These are phyloP conservation scores for Elsinoe fawcettii DNA, from an alignment of 2,329 filamentous ascomycete genomes.

Conservation along the genomic window DNA sequence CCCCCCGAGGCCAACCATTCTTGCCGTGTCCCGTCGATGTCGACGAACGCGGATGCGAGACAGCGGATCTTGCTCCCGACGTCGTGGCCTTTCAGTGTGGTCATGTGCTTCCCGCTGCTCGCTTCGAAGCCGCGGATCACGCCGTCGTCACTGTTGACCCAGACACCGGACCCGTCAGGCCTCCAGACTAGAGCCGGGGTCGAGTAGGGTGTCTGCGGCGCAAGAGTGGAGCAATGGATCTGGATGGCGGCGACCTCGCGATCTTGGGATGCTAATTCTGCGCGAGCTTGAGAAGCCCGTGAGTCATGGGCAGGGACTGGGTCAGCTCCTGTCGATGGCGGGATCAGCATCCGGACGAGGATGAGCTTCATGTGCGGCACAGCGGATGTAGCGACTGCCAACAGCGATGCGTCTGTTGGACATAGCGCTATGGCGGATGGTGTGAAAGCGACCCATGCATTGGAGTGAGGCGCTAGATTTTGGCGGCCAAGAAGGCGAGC, in stretches of 20 bases:
- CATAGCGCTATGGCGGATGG: constrained; percentile 50
- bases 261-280: constrained; percentile 45
- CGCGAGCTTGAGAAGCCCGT: constrained; percentile 44
- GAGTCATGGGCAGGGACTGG: neutral
- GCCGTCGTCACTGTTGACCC: constrained; percentile 59
- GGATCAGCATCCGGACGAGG: constrained; percentile 50
- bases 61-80: constrained; percentile 51
- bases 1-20: constrained; percentile 56
- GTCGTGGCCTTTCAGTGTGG: constrained; percentile 48
- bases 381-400: constrained; percentile 54
- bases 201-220: constrained; percentile 57
- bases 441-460: constrained; percentile 57
- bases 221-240: constrained; percentile 51
- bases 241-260: constrained; percentile 53
- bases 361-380: constrained; percentile 57
- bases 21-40: constrained; percentile 26
- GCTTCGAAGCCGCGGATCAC: constrained; percentile 53
- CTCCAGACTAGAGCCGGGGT: constrained; percentile 56
- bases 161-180: constrained; percentile 53
- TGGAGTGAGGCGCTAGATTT: constrained; percentile 55
- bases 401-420: constrained; percentile 46
- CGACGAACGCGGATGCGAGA: constrained; percentile 47
- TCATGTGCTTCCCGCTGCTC: constrained; percentile 49
- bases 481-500: constrained; percentile 46
- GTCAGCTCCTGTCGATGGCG: constrained; percentile 24